These are phyloP conservation scores for Angomonas ambiguus DNA, from an alignment of 208 protist species.

Conservation along the genomic window DNA sequence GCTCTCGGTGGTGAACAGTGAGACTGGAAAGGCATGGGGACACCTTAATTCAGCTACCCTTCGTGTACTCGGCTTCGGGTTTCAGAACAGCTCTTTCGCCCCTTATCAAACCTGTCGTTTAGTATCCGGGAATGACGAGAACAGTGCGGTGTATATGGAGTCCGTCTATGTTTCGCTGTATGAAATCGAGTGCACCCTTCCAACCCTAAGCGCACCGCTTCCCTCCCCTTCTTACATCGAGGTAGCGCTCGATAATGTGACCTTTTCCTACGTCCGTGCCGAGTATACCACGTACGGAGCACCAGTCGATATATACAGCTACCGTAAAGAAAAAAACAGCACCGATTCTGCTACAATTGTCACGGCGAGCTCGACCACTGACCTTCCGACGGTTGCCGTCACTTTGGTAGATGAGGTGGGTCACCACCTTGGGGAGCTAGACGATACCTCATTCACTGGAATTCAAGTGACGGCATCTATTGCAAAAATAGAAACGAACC, in stretches of 20 bases:
- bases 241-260: neutral
- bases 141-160: neutral
- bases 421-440: neutral
- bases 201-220: neutral
- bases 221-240: neutral
- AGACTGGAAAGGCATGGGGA: neutral
- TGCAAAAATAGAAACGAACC: neutral
- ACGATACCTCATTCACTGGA: neutral
- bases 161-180: neutral
- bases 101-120: neutral
- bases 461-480: neutral
- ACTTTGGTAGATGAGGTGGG: constrained; percentile 8
- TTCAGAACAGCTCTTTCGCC: neutral
- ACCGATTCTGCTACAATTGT: neutral
- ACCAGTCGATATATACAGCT: neutral
- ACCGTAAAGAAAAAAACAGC: neutral
- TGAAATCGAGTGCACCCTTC: neutral
- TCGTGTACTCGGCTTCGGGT: neutral
- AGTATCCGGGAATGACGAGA: neutral
- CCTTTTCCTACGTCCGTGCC: neutral
- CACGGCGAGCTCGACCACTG: neutral
- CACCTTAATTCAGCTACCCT: neutral
- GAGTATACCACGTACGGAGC: neutral
- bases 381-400: neutral
- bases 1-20: neutral